Base-by-base conservation (phyloP, 768 basidiomycete genomes). In the Neoboletus brunneissimus region DNA sequence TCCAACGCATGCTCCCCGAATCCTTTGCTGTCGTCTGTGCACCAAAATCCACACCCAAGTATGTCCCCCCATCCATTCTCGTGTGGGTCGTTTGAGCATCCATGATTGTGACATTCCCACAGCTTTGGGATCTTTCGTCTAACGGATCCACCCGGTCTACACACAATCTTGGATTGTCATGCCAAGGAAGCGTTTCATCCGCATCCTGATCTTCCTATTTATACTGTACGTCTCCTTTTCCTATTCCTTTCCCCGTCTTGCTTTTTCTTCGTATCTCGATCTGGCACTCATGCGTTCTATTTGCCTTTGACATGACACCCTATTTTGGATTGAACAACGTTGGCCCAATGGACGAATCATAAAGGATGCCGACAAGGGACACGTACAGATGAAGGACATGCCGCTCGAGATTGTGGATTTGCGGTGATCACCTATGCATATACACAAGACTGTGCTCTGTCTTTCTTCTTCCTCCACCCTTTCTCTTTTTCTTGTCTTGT, bases 21-120 rank as follows among this genome's bases (percentile, higher is more conserved):
- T 93, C 91, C 0, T 91, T 96, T 67, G 94, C 94, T 0, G 89
- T 96, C 38, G 94, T 97, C 16, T 94, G 91, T 65, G 91, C 93
- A 4, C 94, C 94, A 0, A 83, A 81, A 46, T 86, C 83, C 1
- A 84, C 78, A 20, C 93, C 92, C 0, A 86, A 82, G 88, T 91
- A 72, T 27, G 86, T 67, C 38, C 32, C 38, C n/a, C 8, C 47
- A 57, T 41, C 45, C 37, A 48, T 25, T 6, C 16, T 18, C 10
- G 3, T n/a, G 20, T 34, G 41, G 20, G 31, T 51, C 40, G n/a
- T 38, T 55, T 29, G 27, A 38, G 32, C 20, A 34, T 32, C 9
- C 6, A 38, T 13, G 1, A 32, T 18, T 2, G 13, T 27, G 4
- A 20, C 23, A 11, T 47, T 29, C 20, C 32, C 35, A 15, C 23